phyloP scores from a whole-genome alignment of 2,329 filamentous ascomycete species.

The Seiridium unicorne region DNA sequence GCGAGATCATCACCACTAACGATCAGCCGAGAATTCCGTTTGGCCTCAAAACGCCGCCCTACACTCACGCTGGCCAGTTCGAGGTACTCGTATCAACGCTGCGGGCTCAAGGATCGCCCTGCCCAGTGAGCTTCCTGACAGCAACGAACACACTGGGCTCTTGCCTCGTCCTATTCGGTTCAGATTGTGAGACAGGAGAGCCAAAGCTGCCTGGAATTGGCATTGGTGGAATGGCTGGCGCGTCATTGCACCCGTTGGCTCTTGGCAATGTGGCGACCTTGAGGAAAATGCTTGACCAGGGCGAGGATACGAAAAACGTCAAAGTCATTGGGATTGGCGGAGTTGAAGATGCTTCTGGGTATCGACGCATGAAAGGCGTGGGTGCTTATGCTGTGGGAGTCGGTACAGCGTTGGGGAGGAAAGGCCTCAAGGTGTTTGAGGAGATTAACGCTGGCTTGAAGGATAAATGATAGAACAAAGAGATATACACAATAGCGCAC shows the following conservation, averaged over 20 bases:
- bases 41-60: conserved; percentile 75
- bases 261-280: conserved; percentile 74
- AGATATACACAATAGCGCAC: no score
- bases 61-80: conserved; percentile 69
- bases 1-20: conserved; percentile 12
- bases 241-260: conserved; percentile 69
- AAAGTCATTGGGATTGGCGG: conserved; percentile 71
- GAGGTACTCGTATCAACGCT: conserved; percentile 53
- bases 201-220: conserved; percentile 54
- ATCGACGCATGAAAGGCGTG: conserved; percentile 61
- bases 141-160: conserved; percentile 73
- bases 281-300: conserved; percentile 54
- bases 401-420: conserved; percentile 66
- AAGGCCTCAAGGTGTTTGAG: conserved; percentile 61
- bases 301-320: conserved; percentile 48
- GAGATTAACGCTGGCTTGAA: conserved; percentile 42
- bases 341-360: conserved; percentile 63
- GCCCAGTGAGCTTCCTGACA: conserved; percentile 66
- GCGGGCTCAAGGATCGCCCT: conserved; percentile 19
- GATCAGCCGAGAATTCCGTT: conserved; percentile 31
- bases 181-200: conserved; percentile 15
- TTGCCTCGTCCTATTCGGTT: conserved; percentile 53
- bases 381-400: conserved; percentile 68
- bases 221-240: conserved; percentile 70
- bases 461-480: not conserved